phyloP scores from a whole-genome alignment of 2,329 filamentous ascomycete genomes.

The Dothidotthia symphoricarpi region DNA sequence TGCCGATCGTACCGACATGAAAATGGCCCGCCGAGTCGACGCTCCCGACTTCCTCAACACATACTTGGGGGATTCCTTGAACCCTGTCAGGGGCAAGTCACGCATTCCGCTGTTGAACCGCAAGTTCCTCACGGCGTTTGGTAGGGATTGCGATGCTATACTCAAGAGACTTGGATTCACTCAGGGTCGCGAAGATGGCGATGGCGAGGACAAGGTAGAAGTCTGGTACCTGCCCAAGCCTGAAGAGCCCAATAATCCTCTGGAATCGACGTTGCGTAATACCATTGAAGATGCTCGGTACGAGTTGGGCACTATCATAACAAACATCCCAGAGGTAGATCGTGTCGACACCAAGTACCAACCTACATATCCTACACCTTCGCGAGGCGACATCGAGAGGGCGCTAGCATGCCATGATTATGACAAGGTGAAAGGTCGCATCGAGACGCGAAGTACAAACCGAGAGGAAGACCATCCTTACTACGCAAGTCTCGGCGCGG shows the following conservation, averaged over 20 bases:
- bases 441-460: slow-evolving; percentile 26
- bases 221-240: slow-evolving; percentile 38
- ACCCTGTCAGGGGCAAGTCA: slow-evolving; percentile 51
- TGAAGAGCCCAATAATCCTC: slow-evolving; percentile 16
- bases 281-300: slow-evolving; percentile 58
- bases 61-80: slow-evolving; percentile 61
- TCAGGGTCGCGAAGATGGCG: slow-evolving; percentile 31
- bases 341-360: slow-evolving; percentile 31
- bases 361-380: slow-evolving; percentile 35
- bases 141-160: slow-evolving; percentile 59
- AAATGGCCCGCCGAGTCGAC: slow-evolving; percentile 53
- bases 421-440: slow-evolving; percentile 27
- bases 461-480: slow-evolving; percentile 44
- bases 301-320: slow-evolving; percentile 57
- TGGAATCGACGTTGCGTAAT: slow-evolving; percentile 25
- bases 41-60: slow-evolving; percentile 57
- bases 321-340: slow-evolving; percentile 36
- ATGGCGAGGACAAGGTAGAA: slow-evolving; percentile 30
- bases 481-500: slow-evolving; percentile 62
- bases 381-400: slow-evolving; percentile 42
- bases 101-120: slow-evolving; percentile 61
- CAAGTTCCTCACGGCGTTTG: slow-evolving; percentile 63
- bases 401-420: slow-evolving; percentile 40
- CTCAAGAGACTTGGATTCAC: slow-evolving; percentile 60
- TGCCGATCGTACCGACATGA: slow-evolving; percentile 55